Evolutionary conservation across 768 basidiomycete genomes (phyloP), one percentile per base, ranked within the genome.

Genomic region (Macrolepiota albuminosa): DNA sequence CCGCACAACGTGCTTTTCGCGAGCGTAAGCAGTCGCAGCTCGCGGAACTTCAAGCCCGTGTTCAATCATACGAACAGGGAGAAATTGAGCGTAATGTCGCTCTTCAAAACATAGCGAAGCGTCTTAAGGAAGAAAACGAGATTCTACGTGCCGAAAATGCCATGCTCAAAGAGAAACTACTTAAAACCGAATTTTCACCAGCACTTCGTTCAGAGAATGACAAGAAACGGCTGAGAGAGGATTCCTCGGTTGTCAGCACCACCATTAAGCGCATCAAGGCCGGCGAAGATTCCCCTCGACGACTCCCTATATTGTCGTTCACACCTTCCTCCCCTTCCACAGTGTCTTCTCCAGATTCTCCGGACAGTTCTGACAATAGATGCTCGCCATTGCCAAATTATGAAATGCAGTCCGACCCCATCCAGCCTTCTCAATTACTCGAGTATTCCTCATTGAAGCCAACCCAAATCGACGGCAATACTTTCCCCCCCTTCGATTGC

Each of bases 21-120:
- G 93, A 94, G 68, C 84, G 93, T 61, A 94, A 91, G 73, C 91
- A 94, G 69, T 86, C 88, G 4, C 92, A 93, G 67, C 86, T 95
- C 39, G 86, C 89, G 9, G 92, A 93, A 63, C 81, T 95, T 39
- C 92, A 95, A 73, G 88, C 91, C 53, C 89, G 91, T 50, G 78
- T 95, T 54, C 86, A 89, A 62, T 83, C 84, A 21, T 94, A 93
- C 66, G 92, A 95, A 70, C 89, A 91, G 69, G 93, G 93, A n/a
- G 92, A 94, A 69, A 85, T 93, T 31, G 89, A 94, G 70, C 85
- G 91, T 58, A 93, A 89, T 67, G 84, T 94, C 53, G 89, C 90
- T 49, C 76, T 95, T 24, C 93, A 94, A 72, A 85, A 80, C 56
- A 83, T 91, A 56, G 91, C 90, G 14, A 93, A 92, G 73, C 84